A percentile compares a stretch with the other conserved stretches of the same genome.
Conservation (phyloP, 768 basidiomycete genomes). For the Rhizopogon sp. region DNA sequence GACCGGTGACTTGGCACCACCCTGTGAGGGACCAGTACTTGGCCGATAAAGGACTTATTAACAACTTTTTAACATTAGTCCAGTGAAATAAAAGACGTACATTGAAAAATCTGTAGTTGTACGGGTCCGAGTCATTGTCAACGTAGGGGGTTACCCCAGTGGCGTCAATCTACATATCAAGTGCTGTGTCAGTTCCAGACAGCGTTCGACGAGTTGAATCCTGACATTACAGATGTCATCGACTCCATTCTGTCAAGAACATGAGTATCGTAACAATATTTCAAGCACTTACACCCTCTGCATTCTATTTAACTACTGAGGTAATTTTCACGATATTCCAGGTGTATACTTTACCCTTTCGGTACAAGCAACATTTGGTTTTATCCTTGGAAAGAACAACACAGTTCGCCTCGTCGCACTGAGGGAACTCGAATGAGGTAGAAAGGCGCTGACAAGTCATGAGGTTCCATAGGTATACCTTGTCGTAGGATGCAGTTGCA, state of each 20-base stretch:
- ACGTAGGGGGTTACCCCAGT: not conserved
- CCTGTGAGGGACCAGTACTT: no score
- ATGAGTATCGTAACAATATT: not conserved
- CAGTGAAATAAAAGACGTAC: not conserved
- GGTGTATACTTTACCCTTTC: not conserved
- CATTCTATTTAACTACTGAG: not conserved
- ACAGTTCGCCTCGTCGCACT: not conserved
- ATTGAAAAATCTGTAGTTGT: not conserved
- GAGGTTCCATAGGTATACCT: not conserved
- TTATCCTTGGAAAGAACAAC: not conserved
- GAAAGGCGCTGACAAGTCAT: not conserved
- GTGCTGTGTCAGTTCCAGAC: not conserved
- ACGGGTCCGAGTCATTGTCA: no score
- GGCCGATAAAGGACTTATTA: no score
- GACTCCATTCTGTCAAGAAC: not conserved
- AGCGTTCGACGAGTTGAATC: not conserved
- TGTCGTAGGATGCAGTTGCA: not conserved
- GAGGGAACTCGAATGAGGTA: not conserved
- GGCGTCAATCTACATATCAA: not conserved
- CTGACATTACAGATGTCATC: not conserved
- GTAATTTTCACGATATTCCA: not conserved
- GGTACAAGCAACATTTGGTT: not conserved
- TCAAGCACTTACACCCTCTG: not conserved
- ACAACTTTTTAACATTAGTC: no score
- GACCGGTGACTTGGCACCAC: no score